Percentiles rank a stretch among this genome's conserved stretches.
Conservation (phyloP, 805 yeast species). For the Candida saitoana region DNA sequence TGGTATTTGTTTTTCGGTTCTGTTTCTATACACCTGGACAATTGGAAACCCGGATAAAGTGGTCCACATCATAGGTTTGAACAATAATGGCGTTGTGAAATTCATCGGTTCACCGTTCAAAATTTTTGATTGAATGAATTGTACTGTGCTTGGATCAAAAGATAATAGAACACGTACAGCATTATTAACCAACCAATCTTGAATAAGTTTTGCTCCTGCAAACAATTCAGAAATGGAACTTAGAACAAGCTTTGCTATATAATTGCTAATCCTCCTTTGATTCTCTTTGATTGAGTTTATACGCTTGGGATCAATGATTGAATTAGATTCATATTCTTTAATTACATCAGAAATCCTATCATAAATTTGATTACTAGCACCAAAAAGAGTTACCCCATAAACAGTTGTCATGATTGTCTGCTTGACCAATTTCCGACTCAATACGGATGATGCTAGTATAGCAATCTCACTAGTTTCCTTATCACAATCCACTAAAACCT, state of each 20-base stretch:
- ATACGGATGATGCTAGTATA: constrained; percentile 11
- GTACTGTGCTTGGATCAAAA: constrained; percentile 15
- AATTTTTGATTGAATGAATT: constrained; percentile 3
- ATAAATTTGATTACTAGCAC: constrained; percentile 32
- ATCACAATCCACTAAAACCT: constrained; percentile 7
- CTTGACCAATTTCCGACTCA: constrained; percentile 33
- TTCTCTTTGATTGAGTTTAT: constrained; percentile 1
- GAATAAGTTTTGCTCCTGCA: constrained; percentile 28
- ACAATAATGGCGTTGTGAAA: constrained; percentile 17
- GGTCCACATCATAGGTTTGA: constrained; percentile 41
- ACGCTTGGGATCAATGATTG: neutral
- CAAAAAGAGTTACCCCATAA: constrained; percentile 39
- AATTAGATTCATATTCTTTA: constrained; percentile 3
- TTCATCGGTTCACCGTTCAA: neutral
- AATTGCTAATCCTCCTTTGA: constrained; percentile 8
- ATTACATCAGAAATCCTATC: constrained; percentile 20
- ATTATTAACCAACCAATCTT: constrained; percentile 32
- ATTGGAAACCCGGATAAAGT: constrained; percentile 39
- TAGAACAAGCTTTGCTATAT: constrained; percentile 20
- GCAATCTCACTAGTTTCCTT: constrained; percentile 10
- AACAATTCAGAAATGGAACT: constrained; percentile 28
- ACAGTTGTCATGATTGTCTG: constrained; percentile 45
- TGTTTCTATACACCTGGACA: constrained; percentile 29
- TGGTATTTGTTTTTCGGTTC: constrained; percentile 9
- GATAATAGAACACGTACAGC: constrained; percentile 27